Base-by-base conservation (phyloP, 768 basidiomycete species). In the Boletus sp. region DNA sequence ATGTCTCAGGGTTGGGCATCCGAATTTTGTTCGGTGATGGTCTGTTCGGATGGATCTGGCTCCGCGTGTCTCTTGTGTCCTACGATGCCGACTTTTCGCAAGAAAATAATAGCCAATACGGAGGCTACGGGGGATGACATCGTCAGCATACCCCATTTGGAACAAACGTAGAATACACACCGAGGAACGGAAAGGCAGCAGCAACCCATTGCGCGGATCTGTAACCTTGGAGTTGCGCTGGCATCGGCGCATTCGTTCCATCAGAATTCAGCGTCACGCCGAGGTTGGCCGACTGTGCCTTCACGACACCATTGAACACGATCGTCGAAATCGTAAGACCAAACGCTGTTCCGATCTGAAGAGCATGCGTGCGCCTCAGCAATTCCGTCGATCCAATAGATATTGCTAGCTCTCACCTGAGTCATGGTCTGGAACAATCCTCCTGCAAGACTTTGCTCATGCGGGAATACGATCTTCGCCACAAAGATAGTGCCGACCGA, bases 381-480 rank as follows among this genome's bases (percentile, higher is more conserved):
- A 27, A 43, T 38, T 14, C 34, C 1, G 29, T n/a, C 9, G 19
- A 43, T 43, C 41, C 33, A 17, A n/a, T 19, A 51, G 14, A 14
- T 17, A 9, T 40, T 23, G 32, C 39, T 6, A 43, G 48, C 17
- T 7, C 71, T 53, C 53, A 83, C 85, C 74, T 87, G 85, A 6
- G 80, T 85, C 80, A 92, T 83, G 1, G 90, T 90, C 64, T 88
- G 86, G 69, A 91, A 90, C 19, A 90, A 54, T 11, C 83, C 90
- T 3, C 87, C 89, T 6, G 84, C 83, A 5, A 91, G 74, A 68
- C 83, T 85, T 68, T 92, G 90, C 60, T 92, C 90, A 51, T 86
- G 77, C 4, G 82, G 83, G 1, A 78, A 66, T 2, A 82, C 77
- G 10, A 86, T 76, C 62, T 84, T 86, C 4, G 88, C 85, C 40